Evolutionary conservation across 345 rosid genomes (phyloP), one percentile per base, ranked within the genome.

Genomic region (Populus simonii): DNA sequence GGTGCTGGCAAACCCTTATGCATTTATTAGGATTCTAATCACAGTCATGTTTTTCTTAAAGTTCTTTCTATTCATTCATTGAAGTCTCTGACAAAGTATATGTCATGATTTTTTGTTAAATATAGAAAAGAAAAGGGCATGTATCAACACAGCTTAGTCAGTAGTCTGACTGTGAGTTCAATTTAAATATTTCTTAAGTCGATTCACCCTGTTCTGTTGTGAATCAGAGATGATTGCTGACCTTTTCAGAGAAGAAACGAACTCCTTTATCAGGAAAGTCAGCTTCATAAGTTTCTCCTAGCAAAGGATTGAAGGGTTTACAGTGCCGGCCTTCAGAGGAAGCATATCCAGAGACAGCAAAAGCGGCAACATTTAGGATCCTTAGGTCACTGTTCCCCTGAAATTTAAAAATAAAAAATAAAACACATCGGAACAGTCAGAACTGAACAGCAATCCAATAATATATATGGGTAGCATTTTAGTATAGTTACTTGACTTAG

Each of bases 181-280:
- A 49, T 11, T 23, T 71, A 71, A 71, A 5, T 45, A 35, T 31
- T 25, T 22, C 29, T 72, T 66, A 23, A 45, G 27, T 57, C 11
- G 11, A 59, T 13, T 59, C 16, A 59, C 29, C 16, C 2, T 59
- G 13, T 66, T 41, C 23, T 38, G n/a, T 25, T 11, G 49, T 36
- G 57, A 41, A 73, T 63, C 73, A 11, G 70, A 33, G 43, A 66
- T 45, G 13, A 69, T 23, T 66, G 75, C 87, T 79, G 55, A 95
- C 99, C 99, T 95, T 95, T 83, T 95, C 99, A 15, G 99, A 93
- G 88, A 95, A 93, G 91, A 95, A 95, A 39, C 90, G 93, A 72
- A 95, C 85, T 77, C 98, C 99, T 81, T 81, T 89, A 70, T 95
- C 99, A 63, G 94, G 96, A 87, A 78, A 95, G 80, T 95, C 96